Conservation (phyloP, 768 basidiomycete genomes). For the Leccinum variicolor region DNA sequence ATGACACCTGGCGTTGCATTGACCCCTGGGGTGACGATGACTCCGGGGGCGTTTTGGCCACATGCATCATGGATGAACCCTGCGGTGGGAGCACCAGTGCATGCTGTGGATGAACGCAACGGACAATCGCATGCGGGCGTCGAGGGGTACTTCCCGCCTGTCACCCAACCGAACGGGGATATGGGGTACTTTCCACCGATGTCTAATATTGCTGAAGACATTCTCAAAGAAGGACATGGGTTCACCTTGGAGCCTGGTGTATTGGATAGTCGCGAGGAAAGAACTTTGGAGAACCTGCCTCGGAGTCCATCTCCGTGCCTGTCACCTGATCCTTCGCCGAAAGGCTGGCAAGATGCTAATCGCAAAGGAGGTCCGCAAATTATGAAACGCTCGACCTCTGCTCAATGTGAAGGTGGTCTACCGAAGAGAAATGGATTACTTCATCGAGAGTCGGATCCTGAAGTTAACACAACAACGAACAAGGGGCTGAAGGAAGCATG, state of each 20-base stretch:
- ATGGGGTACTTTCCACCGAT: conserved; percentile 45
- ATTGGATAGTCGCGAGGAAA: background rate
- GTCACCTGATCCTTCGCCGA: conserved; percentile 5
- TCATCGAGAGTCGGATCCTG: conserved; percentile 31
- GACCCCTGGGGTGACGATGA: conserved; percentile 67
- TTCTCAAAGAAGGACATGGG: conserved; percentile 28
- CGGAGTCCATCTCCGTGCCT: conserved; percentile 6
- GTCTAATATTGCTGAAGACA: conserved; percentile 34
- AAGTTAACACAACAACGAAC: conserved; percentile 19
- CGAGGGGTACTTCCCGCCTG: conserved; percentile 45
- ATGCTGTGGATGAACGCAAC: conserved; percentile 18
- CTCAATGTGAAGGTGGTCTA: conserved; percentile 24
- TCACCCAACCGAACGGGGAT: conserved; percentile 20
- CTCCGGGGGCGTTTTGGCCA: conserved; percentile 72
- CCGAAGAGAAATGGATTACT: conserved; percentile 26
- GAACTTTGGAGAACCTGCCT: conserved; percentile 4
- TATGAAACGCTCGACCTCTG: conserved; percentile 30
- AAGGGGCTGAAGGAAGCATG: conserved; percentile 26
- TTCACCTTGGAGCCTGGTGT: background rate
- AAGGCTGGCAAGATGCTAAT: conserved; percentile 13
- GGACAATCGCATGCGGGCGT: conserved; percentile 10
- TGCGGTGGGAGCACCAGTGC: conserved; percentile 60
- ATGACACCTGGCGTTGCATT: conserved; percentile 30
- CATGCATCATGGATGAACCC: conserved; percentile 55
- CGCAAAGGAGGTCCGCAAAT: conserved; percentile 15